Base-by-base conservation (phyloP, 2,329 filamentous ascomycete species). In the Teratosphaeria nubilosa region DNA sequence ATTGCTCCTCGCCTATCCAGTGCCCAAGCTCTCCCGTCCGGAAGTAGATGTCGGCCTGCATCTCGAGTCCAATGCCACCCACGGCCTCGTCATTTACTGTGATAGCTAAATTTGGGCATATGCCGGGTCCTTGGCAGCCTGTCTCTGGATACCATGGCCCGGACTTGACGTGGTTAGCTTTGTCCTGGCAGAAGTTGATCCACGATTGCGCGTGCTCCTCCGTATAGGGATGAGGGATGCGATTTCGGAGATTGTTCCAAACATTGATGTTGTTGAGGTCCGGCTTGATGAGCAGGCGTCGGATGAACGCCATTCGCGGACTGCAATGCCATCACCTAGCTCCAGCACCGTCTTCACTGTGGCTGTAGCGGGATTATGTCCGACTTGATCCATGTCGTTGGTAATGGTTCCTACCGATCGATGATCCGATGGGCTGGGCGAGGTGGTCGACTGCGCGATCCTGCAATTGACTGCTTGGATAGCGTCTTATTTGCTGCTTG, bases 11-110 rank as follows among this genome's bases (percentile, higher is more conserved):
- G 16, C 68, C 70, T 11, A 77, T 58, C 76, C 75, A 78, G 63
- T 74, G 77, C 10, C 75, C 75, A 1, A 77, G 54, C 58, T 76
- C 73, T 0, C 70, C 75, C 1, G 65, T 67, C 57, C 74, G 73
- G 5, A 69, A 62, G 16, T 69, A 65, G 16, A 74, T 64, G 57
- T 75, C 74, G n/a, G 57, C 56, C 10, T 41, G 48, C 53, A 66
- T 63, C 7, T 65, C 60, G 9, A 77, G 57, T 2, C 75, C 74
- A 34, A 76, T 72, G 7, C 68, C 65, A 30, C 75, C 75, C 57
- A 75, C 71, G 1, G 68, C 62, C 54, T 64, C 62, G 52, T 59
- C 65, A 20, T 66, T 59, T 51, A 69, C 34, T n/a, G 61, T 59
- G 51, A 70, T 65, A 24, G 61, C 64, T 50, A 65, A 69, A 30